Percentiles rank a stretch among this genome's conserved stretches.
Conservation (phyloP, 345 rosid genomes). For the Eucalyptus marginata region DNA sequence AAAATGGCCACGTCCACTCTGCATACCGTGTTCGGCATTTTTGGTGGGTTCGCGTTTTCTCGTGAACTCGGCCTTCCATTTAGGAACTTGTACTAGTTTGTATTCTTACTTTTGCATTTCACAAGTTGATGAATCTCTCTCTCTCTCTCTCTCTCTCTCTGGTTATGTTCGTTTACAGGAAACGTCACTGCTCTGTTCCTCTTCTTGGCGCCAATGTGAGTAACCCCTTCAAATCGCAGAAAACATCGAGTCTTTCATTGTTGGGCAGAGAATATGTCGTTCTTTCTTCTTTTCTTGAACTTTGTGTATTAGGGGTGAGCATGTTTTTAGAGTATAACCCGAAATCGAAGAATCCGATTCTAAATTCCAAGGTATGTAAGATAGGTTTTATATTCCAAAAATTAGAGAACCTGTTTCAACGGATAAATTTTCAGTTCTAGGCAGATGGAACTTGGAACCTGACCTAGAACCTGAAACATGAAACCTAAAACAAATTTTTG, state of each 20-base stretch:
- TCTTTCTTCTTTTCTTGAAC: not conserved
- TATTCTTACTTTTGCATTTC: not conserved
- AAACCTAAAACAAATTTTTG: too few species aligned
- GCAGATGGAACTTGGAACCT: too few species aligned
- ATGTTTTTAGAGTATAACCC: too few species aligned
- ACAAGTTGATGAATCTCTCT: not conserved
- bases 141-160: not conserved
- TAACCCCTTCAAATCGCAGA: not conserved
- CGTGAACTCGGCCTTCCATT: not conserved
- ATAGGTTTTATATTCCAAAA: too few species aligned
- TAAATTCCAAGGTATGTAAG: rapidly evolving
- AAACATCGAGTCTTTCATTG: not conserved
- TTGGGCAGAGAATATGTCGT: not conserved
- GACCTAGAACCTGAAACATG: too few species aligned
- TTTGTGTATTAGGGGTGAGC: too few species aligned
- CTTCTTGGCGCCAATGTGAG: slow-evolving; percentile 82
- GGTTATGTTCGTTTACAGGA: slow-evolving; percentile 31
- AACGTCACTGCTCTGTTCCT: slow-evolving; percentile 91
- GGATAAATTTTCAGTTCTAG: too few species aligned
- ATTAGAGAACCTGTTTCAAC: too few species aligned
- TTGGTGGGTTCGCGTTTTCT: slow-evolving; percentile 31
- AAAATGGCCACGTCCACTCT: slow-evolving; percentile 17
- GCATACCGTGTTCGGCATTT: slow-evolving; percentile 76
- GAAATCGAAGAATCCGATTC: too few species aligned
- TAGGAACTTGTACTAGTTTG: not conserved